Conservation (phyloP, 176 grass and related monocot genomes). For the Oryza coarctata region DNA sequence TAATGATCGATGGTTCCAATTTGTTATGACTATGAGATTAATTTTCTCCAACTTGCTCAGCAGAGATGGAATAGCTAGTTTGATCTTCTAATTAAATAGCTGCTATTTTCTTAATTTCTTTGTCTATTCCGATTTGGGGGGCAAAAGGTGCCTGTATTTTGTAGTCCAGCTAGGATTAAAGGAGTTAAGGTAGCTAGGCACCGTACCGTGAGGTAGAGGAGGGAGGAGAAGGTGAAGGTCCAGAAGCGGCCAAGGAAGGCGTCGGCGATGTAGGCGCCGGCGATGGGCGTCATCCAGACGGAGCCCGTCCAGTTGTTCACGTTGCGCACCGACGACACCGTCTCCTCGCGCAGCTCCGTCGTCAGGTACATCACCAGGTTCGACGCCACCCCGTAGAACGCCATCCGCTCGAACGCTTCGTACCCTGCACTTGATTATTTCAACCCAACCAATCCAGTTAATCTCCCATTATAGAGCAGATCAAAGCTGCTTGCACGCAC, state of each 20-base stretch:
- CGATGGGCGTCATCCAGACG: conserved; percentile 75
- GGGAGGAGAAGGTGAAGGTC: conserved; percentile 80
- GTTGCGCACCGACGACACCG: conserved; percentile 68
- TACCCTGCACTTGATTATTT: conserved; percentile 38
- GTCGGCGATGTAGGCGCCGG: conserved; percentile 73
- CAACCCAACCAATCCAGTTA: neutral
- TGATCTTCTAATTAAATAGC: too few relatives aligned
- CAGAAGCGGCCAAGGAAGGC: conserved; percentile 77
- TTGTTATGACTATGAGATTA: too few relatives aligned
- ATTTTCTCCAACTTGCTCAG: too few relatives aligned
- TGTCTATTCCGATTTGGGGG: too few relatives aligned
- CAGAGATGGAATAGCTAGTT: too few relatives aligned
- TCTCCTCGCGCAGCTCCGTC: conserved; percentile 63
- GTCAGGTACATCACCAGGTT: conserved; percentile 87
- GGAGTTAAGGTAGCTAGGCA: too few relatives aligned
- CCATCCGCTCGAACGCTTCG: conserved; percentile 84
- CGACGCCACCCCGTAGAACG: conserved; percentile 77
- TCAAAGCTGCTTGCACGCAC: neutral
- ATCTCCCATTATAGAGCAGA: too few relatives aligned
- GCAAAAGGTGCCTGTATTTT: too few relatives aligned
- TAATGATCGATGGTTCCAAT: too few relatives aligned
- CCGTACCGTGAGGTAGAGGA: conserved; percentile 67
- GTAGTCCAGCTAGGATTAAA: too few relatives aligned
- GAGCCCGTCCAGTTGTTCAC: conserved; percentile 80
- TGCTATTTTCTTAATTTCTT: too few relatives aligned